Evolutionary conservation across 2,329 filamentous ascomycete genomes (phyloP), one percentile per base, ranked within the genome.

Genomic region (Pezicula radicicola): DNA sequence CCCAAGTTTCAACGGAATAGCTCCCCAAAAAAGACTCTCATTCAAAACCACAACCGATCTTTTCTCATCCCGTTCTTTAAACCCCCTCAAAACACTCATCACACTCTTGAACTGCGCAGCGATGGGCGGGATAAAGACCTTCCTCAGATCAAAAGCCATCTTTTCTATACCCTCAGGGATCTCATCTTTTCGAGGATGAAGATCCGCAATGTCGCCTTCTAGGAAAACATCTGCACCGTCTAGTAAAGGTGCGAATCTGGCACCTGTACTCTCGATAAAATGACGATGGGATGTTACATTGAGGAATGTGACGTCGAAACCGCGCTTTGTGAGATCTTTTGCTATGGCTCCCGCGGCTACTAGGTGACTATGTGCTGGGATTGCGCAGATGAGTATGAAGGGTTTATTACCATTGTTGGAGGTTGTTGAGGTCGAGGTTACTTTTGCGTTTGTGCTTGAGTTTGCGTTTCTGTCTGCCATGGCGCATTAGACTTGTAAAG

Each of bases 271-370:
- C 45, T 67, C 66, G 45, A 74, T 61, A 9, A 63, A 51, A 4
- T 60, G 49, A 44, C 70, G 60, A 55, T 69, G 75, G 9, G 64
- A 53, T 1, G 63, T 56, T 1, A 70, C 71, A 4, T 65, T 65
- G n/a, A 78, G 64, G 55, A 75, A 73, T 2, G 68, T 72, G 3
- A 74, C 62, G 4, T 69, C 60, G 48, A 72, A 76, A 3, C 73
- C 75, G 3, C 68, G 61, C 3, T 60, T 55, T 9, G 70, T 58
- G 7, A 60, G 57, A 3, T 44, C 28, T 35, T 54, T 48, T 15
- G 52, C 55, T 13, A 58, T 53, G 13, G 39, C 40, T 9, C 40
- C 44, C 18, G 57, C 27, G 5, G 57, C 52, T 36, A 49, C 43
- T 3, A 53, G 9, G 52, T 60, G 57, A 6, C 58, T 58, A 9